These are phyloP conservation scores for Lentinula novae-zelandiae DNA, from an alignment of 1,284 basidiomycete genomes.

Conservation along the genomic window DNA sequence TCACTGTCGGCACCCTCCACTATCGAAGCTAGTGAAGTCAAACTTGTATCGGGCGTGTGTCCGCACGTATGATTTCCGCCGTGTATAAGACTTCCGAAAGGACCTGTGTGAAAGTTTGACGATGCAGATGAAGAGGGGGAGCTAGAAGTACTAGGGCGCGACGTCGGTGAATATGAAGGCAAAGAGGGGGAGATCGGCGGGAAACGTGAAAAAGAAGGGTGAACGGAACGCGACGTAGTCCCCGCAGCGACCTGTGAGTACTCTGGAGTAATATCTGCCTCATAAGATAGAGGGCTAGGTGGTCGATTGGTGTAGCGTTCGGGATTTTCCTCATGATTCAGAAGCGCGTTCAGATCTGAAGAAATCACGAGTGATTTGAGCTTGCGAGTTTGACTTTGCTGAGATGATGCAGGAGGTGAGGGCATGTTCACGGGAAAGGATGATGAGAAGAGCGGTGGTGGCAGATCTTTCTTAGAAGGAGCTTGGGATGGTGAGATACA, in stretches of 20 bases:
- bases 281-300: neutral
- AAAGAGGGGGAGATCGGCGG: neutral
- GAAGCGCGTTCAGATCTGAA: slow-evolving; percentile 56
- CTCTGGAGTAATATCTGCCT: neutral
- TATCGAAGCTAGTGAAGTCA: neutral
- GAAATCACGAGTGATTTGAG: slow-evolving; percentile 44
- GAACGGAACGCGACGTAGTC: neutral
- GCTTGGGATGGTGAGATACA: neutral
- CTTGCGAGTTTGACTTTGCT: neutral
- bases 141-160: neutral
- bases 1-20: neutral
- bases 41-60: slow-evolving; percentile 1
- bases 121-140: neutral
- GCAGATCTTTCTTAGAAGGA: neutral
- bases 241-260: neutral
- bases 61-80: neutral
- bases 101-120: neutral
- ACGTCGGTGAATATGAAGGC: neutral
- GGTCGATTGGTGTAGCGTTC: neutral
- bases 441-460: neutral
- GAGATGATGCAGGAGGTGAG: neutral
- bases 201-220: neutral
- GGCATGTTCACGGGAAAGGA: neutral
- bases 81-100: neutral
- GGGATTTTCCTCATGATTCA: slow-evolving; percentile 51